phyloP scores from a whole-genome alignment of 164 flowering plant genomes.

The Euptelea pleiosperma region DNA sequence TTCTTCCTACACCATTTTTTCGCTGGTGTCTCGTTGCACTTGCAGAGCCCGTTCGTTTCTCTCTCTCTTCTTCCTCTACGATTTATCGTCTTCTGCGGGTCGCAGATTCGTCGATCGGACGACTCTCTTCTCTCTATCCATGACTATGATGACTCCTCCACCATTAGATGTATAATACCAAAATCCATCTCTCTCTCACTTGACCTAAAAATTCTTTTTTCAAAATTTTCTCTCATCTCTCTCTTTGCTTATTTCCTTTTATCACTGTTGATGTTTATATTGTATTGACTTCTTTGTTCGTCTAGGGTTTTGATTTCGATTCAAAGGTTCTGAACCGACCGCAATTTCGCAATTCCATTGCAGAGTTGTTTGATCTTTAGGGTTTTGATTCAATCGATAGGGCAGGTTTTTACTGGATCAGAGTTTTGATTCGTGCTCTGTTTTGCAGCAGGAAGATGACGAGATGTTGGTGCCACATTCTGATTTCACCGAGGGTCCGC shows the following conservation, averaged over 20 bases:
- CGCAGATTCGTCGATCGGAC: conserved; percentile 38
- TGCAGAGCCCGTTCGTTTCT: conserved; percentile 8
- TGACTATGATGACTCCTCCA: conserved; percentile 76
- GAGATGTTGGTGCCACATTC: conserved; percentile 91
- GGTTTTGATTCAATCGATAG: conserved; percentile 30
- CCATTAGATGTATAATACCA: conserved; percentile 51
- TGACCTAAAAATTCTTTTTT: background rate
- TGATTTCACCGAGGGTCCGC: conserved; percentile 74
- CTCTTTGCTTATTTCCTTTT: background rate
- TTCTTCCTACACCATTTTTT: conserved; percentile 9
- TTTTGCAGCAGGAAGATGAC: conserved; percentile 77
- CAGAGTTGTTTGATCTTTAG: conserved; percentile 20
- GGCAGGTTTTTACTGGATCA: conserved; percentile 22
- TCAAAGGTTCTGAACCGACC: background rate
- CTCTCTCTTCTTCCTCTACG: background rate
- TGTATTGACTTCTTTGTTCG: background rate
- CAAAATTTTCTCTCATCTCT: background rate
- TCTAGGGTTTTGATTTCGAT: conserved; percentile 14
- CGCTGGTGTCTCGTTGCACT: conserved; percentile 10
- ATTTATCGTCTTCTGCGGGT: conserved; percentile 8
- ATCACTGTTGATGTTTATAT: background rate
- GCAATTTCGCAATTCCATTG: conserved; percentile 7
- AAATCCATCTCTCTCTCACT: background rate
- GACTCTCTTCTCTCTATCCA: conserved; percentile 23
- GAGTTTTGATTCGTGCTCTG: conserved; percentile 25